Evolutionary conservation across 495 filamentous ascomycete genomes (phyloP).

Genomic region (Tuber magnatum): DNA sequence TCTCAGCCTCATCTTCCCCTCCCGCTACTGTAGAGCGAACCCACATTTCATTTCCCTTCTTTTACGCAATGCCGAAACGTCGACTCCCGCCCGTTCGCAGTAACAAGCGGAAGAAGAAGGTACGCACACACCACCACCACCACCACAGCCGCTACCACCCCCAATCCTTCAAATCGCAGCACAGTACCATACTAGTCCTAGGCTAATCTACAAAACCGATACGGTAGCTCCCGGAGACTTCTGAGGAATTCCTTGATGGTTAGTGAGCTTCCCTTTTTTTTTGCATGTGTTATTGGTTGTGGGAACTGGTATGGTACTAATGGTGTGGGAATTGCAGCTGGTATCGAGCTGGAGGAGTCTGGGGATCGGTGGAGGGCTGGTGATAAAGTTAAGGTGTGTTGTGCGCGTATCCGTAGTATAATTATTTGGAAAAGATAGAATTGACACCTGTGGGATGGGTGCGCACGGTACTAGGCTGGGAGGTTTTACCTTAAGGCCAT

Average conservation of each 20-base stretch:
- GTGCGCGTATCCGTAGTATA: neutral
- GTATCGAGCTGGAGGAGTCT: slow-evolving; percentile 35
- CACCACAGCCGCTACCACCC: neutral
- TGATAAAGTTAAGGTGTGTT: slow-evolving; percentile 33
- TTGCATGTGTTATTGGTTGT: neutral
- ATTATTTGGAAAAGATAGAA: neutral
- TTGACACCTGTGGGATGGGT: neutral
- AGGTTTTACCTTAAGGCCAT: slow-evolving; percentile 36
- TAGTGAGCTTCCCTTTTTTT: neutral
- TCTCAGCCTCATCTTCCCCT: slow-evolving; percentile 15
- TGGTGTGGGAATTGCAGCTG: slow-evolving; percentile 12
- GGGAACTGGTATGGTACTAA: neutral
- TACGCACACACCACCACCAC: neutral
- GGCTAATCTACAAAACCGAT: slow-evolving; percentile 7
- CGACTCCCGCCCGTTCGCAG: slow-evolving; percentile 18
- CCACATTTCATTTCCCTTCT: neutral
- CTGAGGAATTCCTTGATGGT: slow-evolving; percentile 36
- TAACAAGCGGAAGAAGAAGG: slow-evolving; percentile 31
- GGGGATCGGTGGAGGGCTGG: slow-evolving; percentile 38
- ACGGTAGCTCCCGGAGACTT: slow-evolving; percentile 23
- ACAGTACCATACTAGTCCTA: neutral
- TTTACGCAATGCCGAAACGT: slow-evolving; percentile 21
- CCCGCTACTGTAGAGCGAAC: slow-evolving; percentile 2
- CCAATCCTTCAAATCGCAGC: neutral
- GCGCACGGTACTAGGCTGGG: slow-evolving; percentile 20